These are phyloP conservation scores for Colletotrichum orbiculare DNA, from an alignment of 2,329 filamentous ascomycete genomes.

Conservation along the genomic window DNA sequence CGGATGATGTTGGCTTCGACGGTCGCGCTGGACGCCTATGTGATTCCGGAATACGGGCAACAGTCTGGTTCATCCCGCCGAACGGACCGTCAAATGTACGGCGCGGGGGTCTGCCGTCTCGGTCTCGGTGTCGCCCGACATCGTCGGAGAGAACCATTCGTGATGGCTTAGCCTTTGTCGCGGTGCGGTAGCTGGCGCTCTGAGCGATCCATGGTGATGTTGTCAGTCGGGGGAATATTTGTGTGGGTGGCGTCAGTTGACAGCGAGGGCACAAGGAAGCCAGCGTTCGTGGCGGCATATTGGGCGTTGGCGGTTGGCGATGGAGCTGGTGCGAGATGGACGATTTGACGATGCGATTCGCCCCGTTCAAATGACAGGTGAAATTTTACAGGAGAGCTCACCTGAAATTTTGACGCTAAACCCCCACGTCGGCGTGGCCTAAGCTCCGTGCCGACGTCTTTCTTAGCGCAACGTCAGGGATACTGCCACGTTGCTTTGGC, in stretches of 20 bases:
- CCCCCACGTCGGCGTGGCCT: constrained; percentile 34
- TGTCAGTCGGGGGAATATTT: constrained; percentile 19
- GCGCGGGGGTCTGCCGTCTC: constrained; percentile 50
- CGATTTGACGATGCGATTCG: constrained; percentile 1
- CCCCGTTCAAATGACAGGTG: not conserved
- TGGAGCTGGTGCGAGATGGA: constrained; percentile 15
- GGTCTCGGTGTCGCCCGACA: constrained; percentile 54
- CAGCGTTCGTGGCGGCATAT: constrained; percentile 36
- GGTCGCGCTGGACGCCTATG: constrained; percentile 9
- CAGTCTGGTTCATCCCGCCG: constrained; percentile 66
- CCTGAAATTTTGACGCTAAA: constrained; percentile 32
- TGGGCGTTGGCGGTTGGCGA: constrained; percentile 10
- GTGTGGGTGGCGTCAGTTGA: constrained; percentile 28
- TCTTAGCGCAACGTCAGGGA: constrained; percentile 17
- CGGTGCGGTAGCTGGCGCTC: constrained; percentile 50
- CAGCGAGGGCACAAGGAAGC: constrained; percentile 35
- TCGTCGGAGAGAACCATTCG: constrained; percentile 69
- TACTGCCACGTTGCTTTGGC: not conserved
- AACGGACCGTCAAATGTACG: constrained; percentile 61
- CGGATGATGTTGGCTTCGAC: constrained; percentile 45
- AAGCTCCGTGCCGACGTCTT: constrained; percentile 33
- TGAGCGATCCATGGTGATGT: constrained; percentile 48
- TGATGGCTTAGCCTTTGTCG: constrained; percentile 55
- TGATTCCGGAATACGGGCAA: constrained; percentile 50
- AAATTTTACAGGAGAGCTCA: constrained; percentile 30